Conservation (phyloP, 1,284 basidiomycete species). For the Afroboletus lepidellus region DNA sequence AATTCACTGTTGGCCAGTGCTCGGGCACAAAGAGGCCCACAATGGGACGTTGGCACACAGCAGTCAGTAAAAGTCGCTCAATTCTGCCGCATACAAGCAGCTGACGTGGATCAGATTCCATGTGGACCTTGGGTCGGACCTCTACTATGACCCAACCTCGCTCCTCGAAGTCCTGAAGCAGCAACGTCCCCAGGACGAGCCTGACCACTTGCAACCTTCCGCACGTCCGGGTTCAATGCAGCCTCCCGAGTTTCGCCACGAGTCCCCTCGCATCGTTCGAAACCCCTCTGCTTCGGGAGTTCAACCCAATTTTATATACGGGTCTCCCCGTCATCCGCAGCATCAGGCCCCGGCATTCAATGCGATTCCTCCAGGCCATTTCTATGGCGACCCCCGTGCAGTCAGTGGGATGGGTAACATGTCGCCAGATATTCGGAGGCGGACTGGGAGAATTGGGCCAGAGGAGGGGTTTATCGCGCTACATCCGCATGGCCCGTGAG, state of each 20-base stretch:
- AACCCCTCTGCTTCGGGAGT: slow-evolving; percentile 28
- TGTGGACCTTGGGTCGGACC: slow-evolving; percentile 46
- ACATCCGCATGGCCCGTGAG: slow-evolving; percentile 26
- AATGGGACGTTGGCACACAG: slow-evolving; percentile 83
- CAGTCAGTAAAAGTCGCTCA: slow-evolving; percentile 47
- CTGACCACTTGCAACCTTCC: slow-evolving; percentile 23
- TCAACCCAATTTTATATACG: slow-evolving; percentile 35
- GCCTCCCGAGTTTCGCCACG: slow-evolving; percentile 35
- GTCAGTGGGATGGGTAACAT: slow-evolving; percentile 35
- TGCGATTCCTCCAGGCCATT: slow-evolving; percentile 34
- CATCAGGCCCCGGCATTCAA: slow-evolving; percentile 31
- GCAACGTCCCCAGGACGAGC: slow-evolving; percentile 30
- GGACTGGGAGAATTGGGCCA: slow-evolving; percentile 30
- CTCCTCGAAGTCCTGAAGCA: slow-evolving; percentile 43
- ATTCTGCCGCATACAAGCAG: not conserved
- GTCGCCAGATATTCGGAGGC: slow-evolving; percentile 39
- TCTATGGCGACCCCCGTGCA: slow-evolving; percentile 35
- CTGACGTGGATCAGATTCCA: slow-evolving; percentile 41
- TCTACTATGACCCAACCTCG: slow-evolving; percentile 51
- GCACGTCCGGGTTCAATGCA: slow-evolving; percentile 31
- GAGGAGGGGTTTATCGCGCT: slow-evolving; percentile 36
- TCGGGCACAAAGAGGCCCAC: slow-evolving; percentile 75
- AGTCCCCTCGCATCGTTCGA: slow-evolving; percentile 30
- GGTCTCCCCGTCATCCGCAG: slow-evolving; percentile 35
- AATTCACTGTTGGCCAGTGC: slow-evolving; percentile 76